A percentile compares a stretch with the other conserved stretches of the same genome.
These are phyloP conservation scores for Handroanthus guayacan DNA, from an alignment of 257 asterid genomes.

Conservation along the genomic window DNA sequence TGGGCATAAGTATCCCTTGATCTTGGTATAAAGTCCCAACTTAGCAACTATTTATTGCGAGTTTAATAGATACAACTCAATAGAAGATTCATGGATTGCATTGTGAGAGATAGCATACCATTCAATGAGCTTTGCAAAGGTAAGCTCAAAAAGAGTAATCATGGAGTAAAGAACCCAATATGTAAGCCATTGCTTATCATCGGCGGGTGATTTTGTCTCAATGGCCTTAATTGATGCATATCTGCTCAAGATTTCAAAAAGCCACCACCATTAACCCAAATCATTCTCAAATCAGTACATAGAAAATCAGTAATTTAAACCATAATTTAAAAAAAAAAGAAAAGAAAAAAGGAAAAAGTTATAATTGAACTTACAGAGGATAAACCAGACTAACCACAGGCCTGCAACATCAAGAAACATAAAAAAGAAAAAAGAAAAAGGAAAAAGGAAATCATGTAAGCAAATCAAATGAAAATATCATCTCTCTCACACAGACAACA, in stretches of 20 bases:
- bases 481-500: background rate
- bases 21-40: background rate
- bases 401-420: slow-evolving; percentile 58
- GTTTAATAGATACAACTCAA: background rate
- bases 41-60: background rate
- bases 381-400: slow-evolving; percentile 84
- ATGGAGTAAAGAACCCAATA: slow-evolving; percentile 95
- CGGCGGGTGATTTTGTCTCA: slow-evolving; percentile 73
- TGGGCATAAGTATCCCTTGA: too few relatives aligned
- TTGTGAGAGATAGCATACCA: slow-evolving; percentile 49
- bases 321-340: background rate
- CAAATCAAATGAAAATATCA: background rate
- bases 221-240: slow-evolving; percentile 91
- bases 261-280: slow-evolving; percentile 16
- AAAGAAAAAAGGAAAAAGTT: too few relatives aligned
- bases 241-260: slow-evolving; percentile 46
- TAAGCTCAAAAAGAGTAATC: slow-evolving; percentile 89
- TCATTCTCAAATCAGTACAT: background rate
- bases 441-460: background rate
- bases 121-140: slow-evolving; percentile 72
- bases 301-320: background rate
- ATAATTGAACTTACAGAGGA: slow-evolving; percentile 78
- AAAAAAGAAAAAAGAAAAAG: background rate
- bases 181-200: slow-evolving; percentile 97
- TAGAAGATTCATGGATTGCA: background rate